These are phyloP conservation scores for Syzygium malaccense DNA, from an alignment of 441 rosid genomes.

Conservation along the genomic window DNA sequence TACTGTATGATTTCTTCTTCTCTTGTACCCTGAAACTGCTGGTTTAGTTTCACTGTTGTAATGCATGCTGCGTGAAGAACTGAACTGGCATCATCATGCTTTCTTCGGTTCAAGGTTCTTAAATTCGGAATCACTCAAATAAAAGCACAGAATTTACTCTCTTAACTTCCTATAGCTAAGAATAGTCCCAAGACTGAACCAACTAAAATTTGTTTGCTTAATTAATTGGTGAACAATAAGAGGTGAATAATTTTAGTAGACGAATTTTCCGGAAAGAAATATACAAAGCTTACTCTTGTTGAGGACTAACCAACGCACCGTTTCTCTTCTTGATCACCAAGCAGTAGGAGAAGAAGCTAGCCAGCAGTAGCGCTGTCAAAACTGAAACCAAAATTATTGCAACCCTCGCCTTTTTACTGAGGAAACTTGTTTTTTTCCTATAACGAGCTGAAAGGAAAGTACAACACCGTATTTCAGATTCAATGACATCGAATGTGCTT, in stretches of 20 bases:
- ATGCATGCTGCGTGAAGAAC: not conserved
- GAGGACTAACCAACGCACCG: not conserved
- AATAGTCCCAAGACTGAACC: not conserved
- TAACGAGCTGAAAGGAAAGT: not conserved
- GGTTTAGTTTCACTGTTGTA: not conserved
- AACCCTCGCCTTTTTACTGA: not conserved
- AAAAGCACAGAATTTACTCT: not conserved
- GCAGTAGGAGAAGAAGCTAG: not conserved
- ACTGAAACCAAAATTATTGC: not conserved
- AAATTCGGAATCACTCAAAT: not conserved
- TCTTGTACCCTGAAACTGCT: not conserved
- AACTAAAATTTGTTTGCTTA: not conserved
- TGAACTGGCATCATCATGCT: not conserved
- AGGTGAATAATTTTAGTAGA: not conserved
- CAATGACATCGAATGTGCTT: not conserved
- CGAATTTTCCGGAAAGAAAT: not conserved
- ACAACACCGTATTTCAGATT: not conserved
- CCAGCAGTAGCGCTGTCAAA: not conserved
- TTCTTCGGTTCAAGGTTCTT: not conserved
- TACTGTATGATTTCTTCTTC: not conserved
- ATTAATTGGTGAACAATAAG: not conserved
- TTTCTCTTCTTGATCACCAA: not conserved
- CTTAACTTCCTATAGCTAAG: not conserved
- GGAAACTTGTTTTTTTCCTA: not conserved
- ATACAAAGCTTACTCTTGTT: not conserved